Evolutionary conservation across 129 eudicot genomes (phyloP).

Genomic region (Mikania micrantha): DNA sequence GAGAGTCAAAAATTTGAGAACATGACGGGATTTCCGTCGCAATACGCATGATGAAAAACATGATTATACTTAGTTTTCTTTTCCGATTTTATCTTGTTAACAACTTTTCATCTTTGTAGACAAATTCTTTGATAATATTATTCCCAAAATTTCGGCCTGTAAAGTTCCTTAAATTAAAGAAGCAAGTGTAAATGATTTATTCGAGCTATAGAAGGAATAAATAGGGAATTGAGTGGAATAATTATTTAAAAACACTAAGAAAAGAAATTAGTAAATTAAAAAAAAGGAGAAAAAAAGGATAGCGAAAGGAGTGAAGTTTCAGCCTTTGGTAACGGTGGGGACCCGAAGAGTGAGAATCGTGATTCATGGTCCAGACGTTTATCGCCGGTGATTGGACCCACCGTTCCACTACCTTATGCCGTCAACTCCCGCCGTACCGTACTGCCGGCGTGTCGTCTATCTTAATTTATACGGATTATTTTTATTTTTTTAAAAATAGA

Average conservation of each 20-base stretch:
- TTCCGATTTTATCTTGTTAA: not conserved
- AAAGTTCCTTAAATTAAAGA: conserved; percentile 7
- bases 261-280: not conserved
- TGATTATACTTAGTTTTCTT: not conserved
- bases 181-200: not conserved
- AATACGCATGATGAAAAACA: too few species aligned
- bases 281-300: not conserved
- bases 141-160: not conserved
- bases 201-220: conserved; percentile 13
- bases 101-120: not conserved
- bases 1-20: too few species aligned
- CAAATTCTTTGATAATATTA: not conserved
- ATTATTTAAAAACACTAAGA: not conserved
- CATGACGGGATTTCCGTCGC: too few species aligned
- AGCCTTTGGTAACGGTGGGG: conserved; percentile 15
- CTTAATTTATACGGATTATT: not conserved
- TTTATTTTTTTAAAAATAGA: too few species aligned
- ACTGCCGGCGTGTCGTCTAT: not conserved
- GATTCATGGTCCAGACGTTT: conserved; percentile 9
- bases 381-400: conserved; percentile 21
- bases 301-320: conserved; percentile 5
- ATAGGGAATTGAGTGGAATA: conserved; percentile 18
- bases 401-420: conserved; percentile 17
- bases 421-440: conserved; percentile 23
- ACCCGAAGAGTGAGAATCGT: not conserved